Evolutionary conservation across 139 green algal species (phyloP).

Genomic region (Closterium sp.): DNA sequence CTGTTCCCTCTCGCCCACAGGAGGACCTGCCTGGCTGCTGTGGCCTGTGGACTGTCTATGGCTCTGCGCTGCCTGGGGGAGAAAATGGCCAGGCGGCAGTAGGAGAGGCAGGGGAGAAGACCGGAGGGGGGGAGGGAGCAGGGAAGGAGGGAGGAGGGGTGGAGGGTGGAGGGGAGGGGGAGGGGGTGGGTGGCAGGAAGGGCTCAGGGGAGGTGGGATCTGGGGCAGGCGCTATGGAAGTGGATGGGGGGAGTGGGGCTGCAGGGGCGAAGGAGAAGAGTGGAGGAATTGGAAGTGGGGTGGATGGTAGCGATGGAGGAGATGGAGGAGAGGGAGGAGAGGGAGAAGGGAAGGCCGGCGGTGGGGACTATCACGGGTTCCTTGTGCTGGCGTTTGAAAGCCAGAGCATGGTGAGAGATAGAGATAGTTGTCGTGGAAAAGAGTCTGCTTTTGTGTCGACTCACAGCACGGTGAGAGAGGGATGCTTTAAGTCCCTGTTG

Average conservation of each 20-base stretch:
- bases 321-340: background rate
- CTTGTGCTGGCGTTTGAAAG: constrained; percentile 67
- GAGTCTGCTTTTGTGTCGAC: too few relatives aligned
- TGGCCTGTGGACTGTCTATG: constrained; percentile 73
- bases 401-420: constrained; percentile 13
- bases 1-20: background rate
- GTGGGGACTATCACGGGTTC: constrained; percentile 65
- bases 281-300: too few relatives aligned
- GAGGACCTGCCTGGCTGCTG: constrained; percentile 38
- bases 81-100: background rate
- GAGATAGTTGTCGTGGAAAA: too few relatives aligned
- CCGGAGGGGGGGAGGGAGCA: background rate
- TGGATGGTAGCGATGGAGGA: too few relatives aligned
- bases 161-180: background rate
- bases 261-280: too few relatives aligned
- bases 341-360: constrained; percentile 1
- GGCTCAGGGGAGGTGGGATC: background rate
- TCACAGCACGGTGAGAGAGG: too few relatives aligned
- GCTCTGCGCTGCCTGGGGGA: background rate
- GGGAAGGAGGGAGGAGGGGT: background rate
- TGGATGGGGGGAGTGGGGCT: background rate
- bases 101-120: too few relatives aligned
- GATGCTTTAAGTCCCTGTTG: too few relatives aligned
- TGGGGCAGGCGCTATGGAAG: background rate
- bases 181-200: constrained; percentile 38